These are phyloP conservation scores for Quercus mongolica DNA, from an alignment of 306 rosid species.

Conservation along the genomic window DNA sequence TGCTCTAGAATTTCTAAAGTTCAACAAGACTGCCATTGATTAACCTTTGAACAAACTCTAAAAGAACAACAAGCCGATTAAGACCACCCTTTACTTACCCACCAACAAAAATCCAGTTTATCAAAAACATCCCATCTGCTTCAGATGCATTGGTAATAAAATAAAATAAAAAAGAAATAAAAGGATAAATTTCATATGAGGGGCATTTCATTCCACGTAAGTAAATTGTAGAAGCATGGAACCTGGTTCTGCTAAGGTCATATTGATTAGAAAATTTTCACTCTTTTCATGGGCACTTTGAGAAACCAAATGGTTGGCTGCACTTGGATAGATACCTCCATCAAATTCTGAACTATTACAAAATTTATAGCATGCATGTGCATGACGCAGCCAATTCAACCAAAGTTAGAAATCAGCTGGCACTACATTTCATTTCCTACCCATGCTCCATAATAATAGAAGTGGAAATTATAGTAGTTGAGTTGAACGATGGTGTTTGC, in stretches of 20 bases:
- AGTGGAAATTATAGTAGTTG: background rate
- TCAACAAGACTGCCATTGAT: background rate
- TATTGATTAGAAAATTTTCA: background rate
- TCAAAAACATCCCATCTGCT: background rate
- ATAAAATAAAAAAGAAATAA: too few species aligned
- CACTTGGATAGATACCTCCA: background rate
- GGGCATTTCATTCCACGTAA: background rate
- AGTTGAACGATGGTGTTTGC: background rate
- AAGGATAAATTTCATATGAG: background rate
- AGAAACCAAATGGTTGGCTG: background rate
- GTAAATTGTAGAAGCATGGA: background rate
- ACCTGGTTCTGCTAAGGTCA: background rate
- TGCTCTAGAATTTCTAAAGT: background rate
- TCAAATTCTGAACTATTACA: background rate
- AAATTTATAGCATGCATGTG: background rate
- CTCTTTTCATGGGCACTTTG: background rate
- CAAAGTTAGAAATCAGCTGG: background rate
- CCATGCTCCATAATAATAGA: background rate
- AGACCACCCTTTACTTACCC: background rate
- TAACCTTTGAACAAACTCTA: background rate
- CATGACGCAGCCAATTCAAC: background rate
- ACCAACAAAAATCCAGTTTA: too few species aligned
- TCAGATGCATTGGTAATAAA: background rate
- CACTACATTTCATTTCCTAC: background rate
- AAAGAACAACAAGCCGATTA: background rate